These are phyloP conservation scores for Coemansia sp. DNA, from an alignment of 192 early-diverging fungal species.

Conservation along the genomic window DNA sequence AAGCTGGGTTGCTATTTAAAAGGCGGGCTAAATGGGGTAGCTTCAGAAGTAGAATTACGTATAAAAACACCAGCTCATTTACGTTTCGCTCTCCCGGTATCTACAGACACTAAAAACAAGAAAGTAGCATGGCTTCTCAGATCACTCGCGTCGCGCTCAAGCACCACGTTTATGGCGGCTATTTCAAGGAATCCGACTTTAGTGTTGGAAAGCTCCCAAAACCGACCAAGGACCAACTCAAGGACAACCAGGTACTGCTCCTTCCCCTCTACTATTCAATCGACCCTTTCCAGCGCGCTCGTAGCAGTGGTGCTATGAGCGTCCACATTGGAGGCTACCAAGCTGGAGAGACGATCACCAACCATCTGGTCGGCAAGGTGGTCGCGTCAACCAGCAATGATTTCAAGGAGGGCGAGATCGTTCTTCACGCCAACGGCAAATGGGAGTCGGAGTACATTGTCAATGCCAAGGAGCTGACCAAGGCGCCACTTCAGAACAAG, in stretches of 20 bases:
- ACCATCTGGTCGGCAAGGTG: background rate
- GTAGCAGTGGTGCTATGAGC: slow-evolving; percentile 60
- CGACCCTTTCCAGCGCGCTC: slow-evolving; percentile 74
- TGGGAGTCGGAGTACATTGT: slow-evolving; percentile 42
- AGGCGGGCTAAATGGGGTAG: no score
- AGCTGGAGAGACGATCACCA: slow-evolving; percentile 52
- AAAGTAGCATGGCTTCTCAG: background rate
- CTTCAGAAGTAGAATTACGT: no score
- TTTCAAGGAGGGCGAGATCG: no score
- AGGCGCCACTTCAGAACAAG: background rate
- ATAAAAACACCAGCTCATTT: no score
- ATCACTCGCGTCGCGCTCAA: slow-evolving; percentile 25
- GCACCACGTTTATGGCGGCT: slow-evolving; percentile 8
- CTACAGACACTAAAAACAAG: no score
- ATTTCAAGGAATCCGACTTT: slow-evolving; percentile 16
- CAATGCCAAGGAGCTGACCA: slow-evolving; percentile 56
- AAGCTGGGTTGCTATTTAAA: no score
- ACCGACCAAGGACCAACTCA: slow-evolving; percentile 26
- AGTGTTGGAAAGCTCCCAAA: slow-evolving; percentile 9
- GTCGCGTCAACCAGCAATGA: no score
- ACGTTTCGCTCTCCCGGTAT: no score
- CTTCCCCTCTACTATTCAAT: slow-evolving; percentile 66
- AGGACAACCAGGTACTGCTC: slow-evolving; percentile 26
- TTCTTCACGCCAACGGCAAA: no score
- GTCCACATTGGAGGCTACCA: slow-evolving; percentile 60